Evolutionary conservation across 345 rosid genomes (phyloP).

Genomic region (Stellera chamaejasme): DNA sequence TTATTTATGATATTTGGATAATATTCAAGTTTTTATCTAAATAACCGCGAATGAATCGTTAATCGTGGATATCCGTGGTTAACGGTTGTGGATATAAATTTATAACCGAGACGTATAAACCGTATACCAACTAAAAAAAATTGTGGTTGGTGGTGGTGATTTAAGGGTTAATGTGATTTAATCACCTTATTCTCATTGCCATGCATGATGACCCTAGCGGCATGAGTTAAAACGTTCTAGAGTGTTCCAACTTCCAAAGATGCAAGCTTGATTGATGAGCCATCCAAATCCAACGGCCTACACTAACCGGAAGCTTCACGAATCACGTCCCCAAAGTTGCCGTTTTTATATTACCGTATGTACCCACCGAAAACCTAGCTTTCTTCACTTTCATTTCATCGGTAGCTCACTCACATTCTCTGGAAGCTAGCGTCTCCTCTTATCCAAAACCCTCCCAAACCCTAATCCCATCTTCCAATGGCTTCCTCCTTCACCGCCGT

Average conservation of each 20-base stretch:
- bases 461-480: conserved; percentile 33
- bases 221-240: conserved; percentile 19
- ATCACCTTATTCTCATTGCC: too few species aligned
- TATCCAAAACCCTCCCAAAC: conserved; percentile 19
- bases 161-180: too few species aligned
- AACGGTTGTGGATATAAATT: too few species aligned
- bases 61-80: too few species aligned
- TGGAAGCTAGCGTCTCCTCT: conserved; percentile 1
- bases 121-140: too few species aligned
- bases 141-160: too few species aligned
- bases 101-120: too few species aligned
- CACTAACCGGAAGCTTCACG: conserved; percentile 25
- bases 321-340: conserved; percentile 16
- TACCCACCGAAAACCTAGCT: conserved; percentile 10
- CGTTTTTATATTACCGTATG: conserved; percentile 2
- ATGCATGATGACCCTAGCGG: too few species aligned
- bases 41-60: too few species aligned
- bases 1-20: too few species aligned
- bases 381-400: not conserved
- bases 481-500: conserved; percentile 67
- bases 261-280: conserved; percentile 2
- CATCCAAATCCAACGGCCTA: conserved; percentile 29
- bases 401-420: not conserved
- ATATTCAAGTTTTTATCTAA: too few species aligned
- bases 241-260: conserved; percentile 23